phyloP scores from a whole-genome alignment of 148 eudicot genomes.

The Rhododendron mucronatum region DNA sequence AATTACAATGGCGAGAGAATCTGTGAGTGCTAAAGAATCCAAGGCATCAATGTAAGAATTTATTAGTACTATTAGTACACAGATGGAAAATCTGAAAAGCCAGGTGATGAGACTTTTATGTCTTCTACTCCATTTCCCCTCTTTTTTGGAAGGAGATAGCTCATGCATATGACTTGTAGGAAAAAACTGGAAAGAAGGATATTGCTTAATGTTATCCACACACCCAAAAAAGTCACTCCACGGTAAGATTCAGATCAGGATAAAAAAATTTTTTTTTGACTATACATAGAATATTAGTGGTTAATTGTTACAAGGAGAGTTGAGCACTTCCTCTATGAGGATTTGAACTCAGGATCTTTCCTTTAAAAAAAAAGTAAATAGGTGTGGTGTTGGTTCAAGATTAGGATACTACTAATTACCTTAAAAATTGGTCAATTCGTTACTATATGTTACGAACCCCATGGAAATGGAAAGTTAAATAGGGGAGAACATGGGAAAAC shows the following conservation, averaged over 20 bases:
- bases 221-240: neutral
- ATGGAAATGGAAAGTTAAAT: neutral
- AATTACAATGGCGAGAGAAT: neutral
- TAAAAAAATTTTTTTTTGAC: too few species aligned
- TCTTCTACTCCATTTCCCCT: neutral
- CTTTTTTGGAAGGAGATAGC: neutral
- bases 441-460: neutral
- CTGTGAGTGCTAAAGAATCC: neutral
- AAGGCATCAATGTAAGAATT: neutral
- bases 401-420: too few species aligned
- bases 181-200: neutral
- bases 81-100: neutral
- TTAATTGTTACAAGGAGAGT: too few species aligned
- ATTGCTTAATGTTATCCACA: too few species aligned
- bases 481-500: neutral
- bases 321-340: too few species aligned
- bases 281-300: too few species aligned
- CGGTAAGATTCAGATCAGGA: neutral
- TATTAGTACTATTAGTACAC: neutral
- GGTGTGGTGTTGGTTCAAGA: too few species aligned
- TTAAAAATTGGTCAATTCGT: neutral
- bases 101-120: neutral
- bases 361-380: too few species aligned
- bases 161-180: neutral
- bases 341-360: too few species aligned